Conservation (phyloP, 495 filamentous ascomycete species). For the Neurospora terricola region DNA sequence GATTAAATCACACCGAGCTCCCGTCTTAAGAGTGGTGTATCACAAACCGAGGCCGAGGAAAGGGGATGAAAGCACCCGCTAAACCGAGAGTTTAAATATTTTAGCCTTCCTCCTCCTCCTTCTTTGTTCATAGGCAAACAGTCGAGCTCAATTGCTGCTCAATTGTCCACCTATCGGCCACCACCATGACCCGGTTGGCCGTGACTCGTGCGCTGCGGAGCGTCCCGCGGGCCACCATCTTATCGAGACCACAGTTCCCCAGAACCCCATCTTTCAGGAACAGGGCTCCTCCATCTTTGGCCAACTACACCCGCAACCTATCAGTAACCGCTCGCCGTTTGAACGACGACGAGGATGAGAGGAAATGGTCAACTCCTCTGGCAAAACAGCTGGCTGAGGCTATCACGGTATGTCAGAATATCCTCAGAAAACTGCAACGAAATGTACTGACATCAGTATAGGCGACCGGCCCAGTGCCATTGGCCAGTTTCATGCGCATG, state of each 20-base stretch:
- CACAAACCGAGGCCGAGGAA: not conserved
- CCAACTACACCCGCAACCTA: conserved; percentile 3
- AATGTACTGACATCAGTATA: conserved; percentile 15
- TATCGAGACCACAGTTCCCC: not conserved
- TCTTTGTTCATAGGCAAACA: not conserved
- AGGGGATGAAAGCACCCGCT: not conserved
- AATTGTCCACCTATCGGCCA: not conserved
- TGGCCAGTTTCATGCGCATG: conserved; percentile 96
- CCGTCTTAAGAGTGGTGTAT: no score
- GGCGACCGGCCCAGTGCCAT: conserved; percentile 79
- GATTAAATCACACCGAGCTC: no score
- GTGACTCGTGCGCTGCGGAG: conserved; percentile 11
- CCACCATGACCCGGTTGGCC: conserved; percentile 15
- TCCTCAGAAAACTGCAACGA: no score
- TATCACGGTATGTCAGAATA: conserved; percentile 74
- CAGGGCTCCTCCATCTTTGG: not conserved
- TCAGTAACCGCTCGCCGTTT: conserved; percentile 8
- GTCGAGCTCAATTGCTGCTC: not conserved
- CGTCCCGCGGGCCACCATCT: conserved; percentile 10
- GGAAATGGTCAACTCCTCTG: conserved; percentile 79
- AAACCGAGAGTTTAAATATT: not conserved
- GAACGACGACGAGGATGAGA: conserved; percentile 23
- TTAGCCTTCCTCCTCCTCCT: not conserved
- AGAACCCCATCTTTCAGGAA: not conserved
- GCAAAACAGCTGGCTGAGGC: conserved; percentile 75